Evolutionary conservation across 2,329 filamentous ascomycete genomes (phyloP).

Genomic region (Hirsutella rhossiliensis): DNA sequence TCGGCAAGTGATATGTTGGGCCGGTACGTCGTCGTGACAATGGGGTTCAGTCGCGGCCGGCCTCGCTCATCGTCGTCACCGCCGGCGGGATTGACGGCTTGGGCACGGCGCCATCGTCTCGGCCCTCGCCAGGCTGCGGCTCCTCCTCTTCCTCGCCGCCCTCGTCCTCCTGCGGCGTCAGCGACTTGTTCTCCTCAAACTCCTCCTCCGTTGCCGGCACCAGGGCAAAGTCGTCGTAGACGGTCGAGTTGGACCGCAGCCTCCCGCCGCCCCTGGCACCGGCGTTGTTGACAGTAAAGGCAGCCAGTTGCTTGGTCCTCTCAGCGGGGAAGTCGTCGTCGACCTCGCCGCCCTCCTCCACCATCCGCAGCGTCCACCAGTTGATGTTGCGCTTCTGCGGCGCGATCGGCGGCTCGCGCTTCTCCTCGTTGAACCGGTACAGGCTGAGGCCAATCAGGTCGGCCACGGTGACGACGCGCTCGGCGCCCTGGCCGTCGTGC

Average conservation of each 20-base stretch:
- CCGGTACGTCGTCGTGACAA: conserved; percentile 49
- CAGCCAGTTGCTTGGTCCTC: conserved; percentile 59
- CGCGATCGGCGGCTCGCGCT: conserved; percentile 53
- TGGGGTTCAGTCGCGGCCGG: conserved; percentile 40
- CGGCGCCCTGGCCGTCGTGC: conserved; percentile 50
- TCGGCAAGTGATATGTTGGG: conserved; percentile 43
- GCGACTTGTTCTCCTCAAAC: conserved; percentile 54
- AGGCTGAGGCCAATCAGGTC: conserved; percentile 74
- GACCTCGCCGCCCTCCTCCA: conserved; percentile 72
- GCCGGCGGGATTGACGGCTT: conserved; percentile 11
- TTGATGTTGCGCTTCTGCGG: conserved; percentile 63
- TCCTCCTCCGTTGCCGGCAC: conserved; percentile 59
- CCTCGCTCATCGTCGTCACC: conserved; percentile 7
- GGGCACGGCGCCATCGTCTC: conserved; percentile 7
- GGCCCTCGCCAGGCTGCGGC: conserved; percentile 1
- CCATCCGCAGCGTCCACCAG: conserved; percentile 73
- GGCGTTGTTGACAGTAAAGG: conserved; percentile 74
- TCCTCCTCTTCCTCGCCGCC: conserved; percentile 38
- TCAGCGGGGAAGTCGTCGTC: conserved; percentile 78
- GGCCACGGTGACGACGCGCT: conserved; percentile 56
- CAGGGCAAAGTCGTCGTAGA: conserved; percentile 73
- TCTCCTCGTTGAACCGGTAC: conserved; percentile 69
- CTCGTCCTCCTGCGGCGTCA: conserved; percentile 55
- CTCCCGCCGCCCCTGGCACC: conserved; percentile 52
- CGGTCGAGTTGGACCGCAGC: conserved; percentile 57